Evolutionary conservation across 164 flowering plant genomes (phyloP).

Genomic region (Brasenia schreberi): DNA sequence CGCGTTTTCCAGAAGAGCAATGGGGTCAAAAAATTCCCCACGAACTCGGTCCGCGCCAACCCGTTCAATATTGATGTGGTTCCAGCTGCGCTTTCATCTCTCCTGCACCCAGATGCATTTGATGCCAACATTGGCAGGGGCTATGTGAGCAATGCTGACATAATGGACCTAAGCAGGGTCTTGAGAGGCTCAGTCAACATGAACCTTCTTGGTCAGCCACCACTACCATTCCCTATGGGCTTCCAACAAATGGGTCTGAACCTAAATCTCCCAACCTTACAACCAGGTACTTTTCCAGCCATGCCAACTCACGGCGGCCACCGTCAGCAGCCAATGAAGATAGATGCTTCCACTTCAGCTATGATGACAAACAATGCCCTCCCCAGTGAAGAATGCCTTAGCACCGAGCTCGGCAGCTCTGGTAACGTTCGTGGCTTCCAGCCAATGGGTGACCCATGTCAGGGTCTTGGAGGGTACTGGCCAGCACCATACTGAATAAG

Average conservation of each 20-base stretch:
- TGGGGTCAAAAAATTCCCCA: constrained; percentile 43
- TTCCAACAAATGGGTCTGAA: constrained; percentile 76
- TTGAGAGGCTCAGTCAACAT: constrained; percentile 21
- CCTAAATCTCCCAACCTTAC: constrained; percentile 37
- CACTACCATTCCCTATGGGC: constrained; percentile 30
- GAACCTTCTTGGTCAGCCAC: constrained; percentile 28
- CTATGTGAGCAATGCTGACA: constrained; percentile 35
- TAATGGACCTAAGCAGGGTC: constrained; percentile 42
- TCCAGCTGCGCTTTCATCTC: constrained; percentile 13
- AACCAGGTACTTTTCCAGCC: constrained; percentile 17
- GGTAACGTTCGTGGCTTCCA: constrained; percentile 19
- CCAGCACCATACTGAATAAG: constrained; percentile 20
- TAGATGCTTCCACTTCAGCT: constrained; percentile 15
- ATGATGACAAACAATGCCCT: constrained; percentile 10
- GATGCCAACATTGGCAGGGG: constrained; percentile 33
- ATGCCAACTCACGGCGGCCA: constrained; percentile 4
- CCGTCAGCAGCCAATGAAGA: constrained; percentile 18
- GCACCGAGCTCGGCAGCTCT: neutral
- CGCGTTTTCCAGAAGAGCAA: constrained; percentile 81
- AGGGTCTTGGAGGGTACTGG: constrained; percentile 63
- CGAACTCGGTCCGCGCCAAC: constrained; percentile 29
- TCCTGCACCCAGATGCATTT: constrained; percentile 25
- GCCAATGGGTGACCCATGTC: constrained; percentile 37
- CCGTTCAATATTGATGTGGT: constrained; percentile 38
- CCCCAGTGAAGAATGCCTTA: neutral